Conservation (phyloP, 2,329 filamentous ascomycete genomes). For the Cytospora piceae region DNA sequence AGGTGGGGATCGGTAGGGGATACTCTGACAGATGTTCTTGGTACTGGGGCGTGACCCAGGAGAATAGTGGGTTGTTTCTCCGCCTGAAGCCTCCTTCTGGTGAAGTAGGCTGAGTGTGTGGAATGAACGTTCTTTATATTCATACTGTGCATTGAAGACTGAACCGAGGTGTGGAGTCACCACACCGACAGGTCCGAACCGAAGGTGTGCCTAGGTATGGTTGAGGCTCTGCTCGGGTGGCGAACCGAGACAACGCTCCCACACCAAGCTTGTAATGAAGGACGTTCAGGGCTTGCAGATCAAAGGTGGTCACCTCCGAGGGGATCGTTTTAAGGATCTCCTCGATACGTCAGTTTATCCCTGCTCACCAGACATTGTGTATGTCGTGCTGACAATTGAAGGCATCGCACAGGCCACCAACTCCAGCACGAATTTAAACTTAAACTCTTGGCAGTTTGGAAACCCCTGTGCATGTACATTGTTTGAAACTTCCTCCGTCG, state of each 20-base stretch:
- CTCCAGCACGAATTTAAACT: conserved; percentile 15
- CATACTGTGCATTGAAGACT: too few relatives aligned
- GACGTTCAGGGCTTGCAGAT: conserved; percentile 1
- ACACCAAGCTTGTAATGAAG: not conserved
- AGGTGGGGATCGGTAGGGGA: too few relatives aligned
- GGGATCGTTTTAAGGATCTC: not conserved
- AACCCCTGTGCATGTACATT: conserved; percentile 11
- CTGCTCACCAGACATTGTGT: not conserved
- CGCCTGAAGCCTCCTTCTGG: too few relatives aligned
- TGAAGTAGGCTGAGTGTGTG: too few relatives aligned
- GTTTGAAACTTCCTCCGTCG: conserved; percentile 15
- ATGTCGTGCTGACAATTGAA: not conserved
- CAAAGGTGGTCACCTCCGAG: not conserved
- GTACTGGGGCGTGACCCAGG: too few relatives aligned
- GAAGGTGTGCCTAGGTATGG: too few relatives aligned
- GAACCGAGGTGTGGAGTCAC: not conserved
- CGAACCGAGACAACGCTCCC: not conserved
- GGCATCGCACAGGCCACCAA: not conserved
- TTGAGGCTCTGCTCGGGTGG: conserved; percentile 8
- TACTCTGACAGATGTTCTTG: too few relatives aligned
- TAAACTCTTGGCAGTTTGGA: conserved; percentile 8
- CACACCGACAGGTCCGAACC: not conserved
- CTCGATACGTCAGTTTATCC: not conserved
- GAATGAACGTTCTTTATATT: too few relatives aligned
- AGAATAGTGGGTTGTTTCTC: too few relatives aligned